Percentiles rank a stretch among this genome's conserved stretches.
phyloP scores from a whole-genome alignment of 1,139 yeast genomes.

The Yamadazyma diospyri region DNA sequence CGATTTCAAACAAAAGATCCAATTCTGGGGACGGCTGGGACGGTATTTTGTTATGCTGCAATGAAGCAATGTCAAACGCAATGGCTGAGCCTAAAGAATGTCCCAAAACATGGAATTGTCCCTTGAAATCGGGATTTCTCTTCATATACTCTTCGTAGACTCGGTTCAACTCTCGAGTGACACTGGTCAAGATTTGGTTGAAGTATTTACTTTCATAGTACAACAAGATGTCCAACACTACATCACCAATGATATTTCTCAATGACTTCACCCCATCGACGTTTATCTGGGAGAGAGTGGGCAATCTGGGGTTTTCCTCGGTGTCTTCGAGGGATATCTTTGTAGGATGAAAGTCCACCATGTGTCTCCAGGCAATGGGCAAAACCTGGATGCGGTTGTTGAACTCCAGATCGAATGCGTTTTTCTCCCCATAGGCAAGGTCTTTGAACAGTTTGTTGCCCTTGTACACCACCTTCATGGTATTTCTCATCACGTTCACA shows the following conservation, averaged over 20 bases:
- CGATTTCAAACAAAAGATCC: slow-evolving; percentile 64
- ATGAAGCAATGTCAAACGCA: slow-evolving; percentile 67
- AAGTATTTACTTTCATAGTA: slow-evolving; percentile 79
- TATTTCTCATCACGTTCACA: slow-evolving; percentile 64
- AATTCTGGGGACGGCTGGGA: slow-evolving; percentile 20
- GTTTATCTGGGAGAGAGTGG: slow-evolving; percentile 68
- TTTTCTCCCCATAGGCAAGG: slow-evolving; percentile 26
- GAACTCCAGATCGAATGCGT: slow-evolving; percentile 16
- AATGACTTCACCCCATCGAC: slow-evolving; percentile 79
- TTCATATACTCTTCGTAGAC: slow-evolving; percentile 58
- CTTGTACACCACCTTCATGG: slow-evolving; percentile 55
- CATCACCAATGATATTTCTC: slow-evolving; percentile 79
- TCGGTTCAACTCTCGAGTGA: slow-evolving; percentile 65
- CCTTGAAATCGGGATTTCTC: slow-evolving; percentile 72
- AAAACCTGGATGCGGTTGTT: slow-evolving; percentile 71
- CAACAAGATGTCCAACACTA: slow-evolving; percentile 76
- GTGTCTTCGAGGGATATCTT: slow-evolving; percentile 26
- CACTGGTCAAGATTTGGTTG: slow-evolving; percentile 60
- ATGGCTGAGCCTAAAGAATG: slow-evolving; percentile 92
- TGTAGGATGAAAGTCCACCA: slow-evolving; percentile 57
- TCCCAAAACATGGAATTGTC: slow-evolving; percentile 79
- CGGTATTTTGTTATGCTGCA: slow-evolving; percentile 43
- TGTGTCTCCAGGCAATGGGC: slow-evolving; percentile 78
- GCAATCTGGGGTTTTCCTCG: slow-evolving; percentile 42
- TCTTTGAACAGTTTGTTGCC: slow-evolving; percentile 42